These are phyloP conservation scores for Adiantum capillusveneris DNA, from an alignment of 75 land plant species.

Conservation along the genomic window DNA sequence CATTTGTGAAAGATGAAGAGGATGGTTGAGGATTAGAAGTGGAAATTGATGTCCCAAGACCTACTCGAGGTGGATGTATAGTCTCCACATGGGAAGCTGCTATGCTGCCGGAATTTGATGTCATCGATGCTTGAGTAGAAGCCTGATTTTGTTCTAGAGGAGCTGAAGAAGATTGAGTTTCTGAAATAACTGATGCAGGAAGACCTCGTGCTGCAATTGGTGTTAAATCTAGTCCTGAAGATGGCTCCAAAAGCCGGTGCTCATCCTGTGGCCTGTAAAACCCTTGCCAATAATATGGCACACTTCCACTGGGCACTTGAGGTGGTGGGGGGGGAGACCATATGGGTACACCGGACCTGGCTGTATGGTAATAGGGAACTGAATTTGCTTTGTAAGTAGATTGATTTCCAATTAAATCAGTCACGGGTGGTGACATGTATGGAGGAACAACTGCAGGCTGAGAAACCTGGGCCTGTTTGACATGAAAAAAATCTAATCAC, in stretches of 20 bases:
- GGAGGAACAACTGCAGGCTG: conserved; percentile 8
- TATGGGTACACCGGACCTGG: conserved; percentile 19
- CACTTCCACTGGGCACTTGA: conserved; percentile 24
- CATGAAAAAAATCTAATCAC: no score
- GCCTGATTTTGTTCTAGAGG: background rate
- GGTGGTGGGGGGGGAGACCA: conserved; percentile 33
- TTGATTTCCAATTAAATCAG: conserved; percentile 5
- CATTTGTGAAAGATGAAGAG: no score
- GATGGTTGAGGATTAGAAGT: no score
- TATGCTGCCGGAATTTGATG: background rate
- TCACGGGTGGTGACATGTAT: conserved; percentile 13
- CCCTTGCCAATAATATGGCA: conserved; percentile 45
- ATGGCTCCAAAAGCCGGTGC: conserved; percentile 15
- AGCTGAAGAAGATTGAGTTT: background rate
- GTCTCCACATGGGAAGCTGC: no score
- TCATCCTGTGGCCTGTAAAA: conserved; percentile 26
- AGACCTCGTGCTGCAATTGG: conserved; percentile 10
- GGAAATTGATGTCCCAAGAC: no score
- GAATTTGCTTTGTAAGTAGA: conserved; percentile 13
- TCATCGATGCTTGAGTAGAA: background rate
- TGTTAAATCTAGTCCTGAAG: conserved; percentile 7
- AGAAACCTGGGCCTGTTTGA: conserved; percentile 14
- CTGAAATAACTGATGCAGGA: background rate
- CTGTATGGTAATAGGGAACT: conserved; percentile 24
- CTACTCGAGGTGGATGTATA: no score